Conservation (phyloP, 2,329 filamentous ascomycete species). For the Scedosporium aurantiacum region DNA sequence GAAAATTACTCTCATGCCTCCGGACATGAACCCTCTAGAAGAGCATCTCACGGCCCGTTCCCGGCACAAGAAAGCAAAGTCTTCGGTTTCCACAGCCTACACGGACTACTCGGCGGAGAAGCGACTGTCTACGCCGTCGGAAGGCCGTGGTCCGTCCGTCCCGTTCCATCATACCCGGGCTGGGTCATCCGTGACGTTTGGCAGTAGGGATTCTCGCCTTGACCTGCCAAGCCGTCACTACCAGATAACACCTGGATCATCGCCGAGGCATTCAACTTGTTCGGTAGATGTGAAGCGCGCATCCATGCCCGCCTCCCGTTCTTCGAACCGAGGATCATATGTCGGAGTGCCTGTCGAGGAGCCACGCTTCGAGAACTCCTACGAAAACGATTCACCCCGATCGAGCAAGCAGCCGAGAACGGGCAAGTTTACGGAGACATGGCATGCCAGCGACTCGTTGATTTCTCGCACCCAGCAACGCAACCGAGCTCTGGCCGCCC, state of each 20-base stretch:
- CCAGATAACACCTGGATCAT: constrained; percentile 33
- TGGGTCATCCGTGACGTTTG: constrained; percentile 46
- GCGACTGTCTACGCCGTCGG: constrained; percentile 39
- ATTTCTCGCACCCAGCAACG: constrained; percentile 42
- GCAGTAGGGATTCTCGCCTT: constrained; percentile 40
- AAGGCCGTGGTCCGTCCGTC: constrained; percentile 43
- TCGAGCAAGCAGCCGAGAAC: constrained; percentile 21
- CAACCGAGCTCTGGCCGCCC: constrained; percentile 30
- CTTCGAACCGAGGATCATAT: constrained; percentile 33
- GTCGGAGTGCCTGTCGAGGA: constrained; percentile 37
- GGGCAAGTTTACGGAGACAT: constrained; percentile 41
- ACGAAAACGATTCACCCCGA: not conserved
- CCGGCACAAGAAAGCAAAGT: constrained; percentile 65
- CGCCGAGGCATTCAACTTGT: constrained; percentile 27
- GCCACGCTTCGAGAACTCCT: constrained; percentile 1
- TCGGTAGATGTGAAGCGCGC: constrained; percentile 32
- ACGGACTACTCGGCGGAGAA: constrained; percentile 37
- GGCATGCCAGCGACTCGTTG: constrained; percentile 43
- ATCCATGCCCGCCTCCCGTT: constrained; percentile 22
- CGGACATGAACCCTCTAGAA: constrained; percentile 92
- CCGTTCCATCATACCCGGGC: constrained; percentile 73
- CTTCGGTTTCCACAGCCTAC: constrained; percentile 36
- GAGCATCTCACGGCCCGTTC: constrained; percentile 66
- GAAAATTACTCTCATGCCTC: constrained; percentile 70
- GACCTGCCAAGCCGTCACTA: constrained; percentile 47